Conservation (phyloP, 495 filamentous ascomycete genomes). For the Jackrogersella multiformis region DNA sequence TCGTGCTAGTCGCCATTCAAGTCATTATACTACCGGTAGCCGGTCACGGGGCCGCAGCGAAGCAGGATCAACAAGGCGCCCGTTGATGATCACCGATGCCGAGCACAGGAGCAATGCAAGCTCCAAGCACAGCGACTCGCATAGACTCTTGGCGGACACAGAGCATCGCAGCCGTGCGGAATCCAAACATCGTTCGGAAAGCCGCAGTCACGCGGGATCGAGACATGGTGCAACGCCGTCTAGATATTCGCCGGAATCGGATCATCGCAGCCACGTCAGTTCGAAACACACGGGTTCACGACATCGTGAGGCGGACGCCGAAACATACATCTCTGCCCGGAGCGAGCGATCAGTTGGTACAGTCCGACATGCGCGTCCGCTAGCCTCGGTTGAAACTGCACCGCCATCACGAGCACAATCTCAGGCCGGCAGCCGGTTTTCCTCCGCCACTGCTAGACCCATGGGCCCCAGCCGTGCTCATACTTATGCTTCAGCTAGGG, state of each 20-base stretch:
- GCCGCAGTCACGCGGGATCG: slow-evolving; percentile 37
- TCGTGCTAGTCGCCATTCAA: slow-evolving; percentile 49
- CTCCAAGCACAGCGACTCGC: slow-evolving; percentile 25
- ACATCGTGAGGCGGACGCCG: slow-evolving; percentile 40
- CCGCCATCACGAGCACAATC: slow-evolving; percentile 43
- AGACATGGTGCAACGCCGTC: slow-evolving; percentile 10
- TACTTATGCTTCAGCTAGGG: slow-evolving; percentile 46
- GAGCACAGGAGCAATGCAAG: slow-evolving; percentile 38
- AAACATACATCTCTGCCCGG: slow-evolving; percentile 52
- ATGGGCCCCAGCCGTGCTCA: slow-evolving; percentile 32
- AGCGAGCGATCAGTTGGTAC: slow-evolving; percentile 50
- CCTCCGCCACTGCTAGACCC: slow-evolving; percentile 47
- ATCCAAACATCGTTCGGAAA: slow-evolving; percentile 35
- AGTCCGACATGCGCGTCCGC: slow-evolving; percentile 34
- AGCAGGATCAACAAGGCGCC: slow-evolving; percentile 40
- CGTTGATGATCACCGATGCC: slow-evolving; percentile 44
- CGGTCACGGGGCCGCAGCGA: slow-evolving; percentile 50
- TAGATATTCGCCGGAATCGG: slow-evolving; percentile 28
- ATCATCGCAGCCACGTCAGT: slow-evolving; percentile 21
- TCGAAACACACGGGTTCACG: slow-evolving; percentile 27
- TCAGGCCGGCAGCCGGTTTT: slow-evolving; percentile 45
- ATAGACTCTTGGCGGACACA: slow-evolving; percentile 33
- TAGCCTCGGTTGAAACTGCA: slow-evolving; percentile 21
- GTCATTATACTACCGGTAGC: slow-evolving; percentile 40
- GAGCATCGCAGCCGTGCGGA: slow-evolving; percentile 45